These are phyloP conservation scores for Fragaria nilgerrensis DNA, from an alignment of 306 rosid genomes.

Conservation along the genomic window DNA sequence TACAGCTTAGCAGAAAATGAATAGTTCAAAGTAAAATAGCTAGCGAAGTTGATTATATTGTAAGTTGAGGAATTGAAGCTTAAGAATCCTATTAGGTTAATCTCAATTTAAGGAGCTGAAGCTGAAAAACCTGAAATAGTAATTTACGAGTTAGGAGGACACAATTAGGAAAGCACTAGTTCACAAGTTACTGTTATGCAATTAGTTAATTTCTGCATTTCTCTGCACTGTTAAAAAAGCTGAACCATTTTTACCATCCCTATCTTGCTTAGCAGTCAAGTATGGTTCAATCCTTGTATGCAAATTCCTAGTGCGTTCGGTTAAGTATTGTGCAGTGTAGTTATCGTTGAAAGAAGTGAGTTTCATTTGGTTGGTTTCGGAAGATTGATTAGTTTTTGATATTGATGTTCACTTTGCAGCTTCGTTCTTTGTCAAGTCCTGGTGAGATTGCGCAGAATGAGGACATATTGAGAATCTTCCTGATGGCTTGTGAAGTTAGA, in stretches of 20 bases:
- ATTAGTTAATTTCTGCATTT: neutral
- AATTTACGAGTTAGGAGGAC: neutral
- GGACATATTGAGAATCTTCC: conserved; percentile 80
- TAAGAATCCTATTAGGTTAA: neutral
- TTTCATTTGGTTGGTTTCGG: conserved; percentile 10
- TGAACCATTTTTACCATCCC: neutral
- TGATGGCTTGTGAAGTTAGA: conserved; percentile 89
- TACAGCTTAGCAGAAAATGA: neutral
- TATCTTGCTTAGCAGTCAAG: neutral
- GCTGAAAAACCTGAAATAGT: neutral
- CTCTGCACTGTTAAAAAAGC: too few species aligned
- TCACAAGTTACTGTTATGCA: neutral
- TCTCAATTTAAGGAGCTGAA: neutral
- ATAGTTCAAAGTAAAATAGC: neutral
- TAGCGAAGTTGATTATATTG: neutral
- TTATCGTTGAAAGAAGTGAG: neutral
- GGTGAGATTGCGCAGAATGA: conserved; percentile 87
- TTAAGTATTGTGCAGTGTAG: neutral
- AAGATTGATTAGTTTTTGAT: conserved; percentile 13
- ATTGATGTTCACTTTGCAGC: conserved; percentile 56
- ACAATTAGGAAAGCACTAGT: neutral
- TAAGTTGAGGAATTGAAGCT: too few species aligned
- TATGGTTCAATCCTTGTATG: neutral
- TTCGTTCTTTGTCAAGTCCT: conserved; percentile 77
- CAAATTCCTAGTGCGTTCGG: neutral